Evolutionary conservation across 768 basidiomycete species (phyloP), one percentile per base, ranked within the genome.

Genomic region (Tulasnella sp.): DNA sequence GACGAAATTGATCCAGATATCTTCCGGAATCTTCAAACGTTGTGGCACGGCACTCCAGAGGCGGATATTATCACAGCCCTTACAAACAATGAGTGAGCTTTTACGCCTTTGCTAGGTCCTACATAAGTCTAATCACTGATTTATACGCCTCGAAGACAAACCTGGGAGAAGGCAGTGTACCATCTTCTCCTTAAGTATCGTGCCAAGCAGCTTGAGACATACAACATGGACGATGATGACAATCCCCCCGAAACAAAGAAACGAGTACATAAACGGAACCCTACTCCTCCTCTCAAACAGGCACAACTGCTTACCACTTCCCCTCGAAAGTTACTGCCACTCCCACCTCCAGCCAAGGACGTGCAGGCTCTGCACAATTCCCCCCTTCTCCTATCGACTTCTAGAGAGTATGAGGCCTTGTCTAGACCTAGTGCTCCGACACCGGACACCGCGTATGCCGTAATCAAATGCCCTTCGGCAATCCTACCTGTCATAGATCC

Each of bases 101-200:
- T n/a, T 9, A 42, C 1, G 47, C 41, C 26, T 30, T 1, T 3
- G 21, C 4, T 7, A 42, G 2, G 52, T 15, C 13, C n/a, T 58
- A 2, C 38, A 13, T 11, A 43, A 34, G 11, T 48, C 26, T 51
- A 15, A 15, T 19, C n/a, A 5, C 34, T 50, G 21, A 49, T 50
- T 1, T 9, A 45, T 24, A 51, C 38, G 11, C 83, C 77, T 66
- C 66, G 73, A 53, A 81, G 84, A 58, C 82, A 82, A 52, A 94
- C 86, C 27, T 94, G 91, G 88, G 91, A 98, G 70, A 97, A 99
- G 72, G 90, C 89, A 0, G 88, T 98, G 50, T 99, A 99, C 71
- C 84, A 88, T 67, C 74, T 97, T 3, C 77, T 99, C n/a, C 76
- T 85, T 56, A 82, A 82, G 64, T 97, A 96, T 72, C 82, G 93